Evolutionary conservation across 768 basidiomycete genomes (phyloP).

Genomic region (Tulasnella sp.): DNA sequence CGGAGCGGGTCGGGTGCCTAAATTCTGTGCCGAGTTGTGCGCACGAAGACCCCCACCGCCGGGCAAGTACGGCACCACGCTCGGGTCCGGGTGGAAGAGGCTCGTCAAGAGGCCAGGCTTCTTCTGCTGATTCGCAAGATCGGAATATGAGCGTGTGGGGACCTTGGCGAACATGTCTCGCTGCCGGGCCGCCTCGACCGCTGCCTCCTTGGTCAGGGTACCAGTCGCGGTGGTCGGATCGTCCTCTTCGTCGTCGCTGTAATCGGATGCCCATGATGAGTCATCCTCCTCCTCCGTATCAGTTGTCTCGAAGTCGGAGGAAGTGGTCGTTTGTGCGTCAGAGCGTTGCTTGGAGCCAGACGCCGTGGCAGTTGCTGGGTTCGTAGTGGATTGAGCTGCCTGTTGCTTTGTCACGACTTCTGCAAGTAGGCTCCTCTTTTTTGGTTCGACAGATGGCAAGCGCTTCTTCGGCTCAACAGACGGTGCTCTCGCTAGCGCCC

Average conservation of each 20-base stretch:
- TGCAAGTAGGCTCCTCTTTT: not conserved
- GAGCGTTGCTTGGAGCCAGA: not conserved
- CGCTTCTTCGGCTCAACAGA: not conserved
- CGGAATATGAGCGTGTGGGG: constrained; percentile 19
- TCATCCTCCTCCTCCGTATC: constrained; percentile 15
- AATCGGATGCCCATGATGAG: constrained; percentile 41
- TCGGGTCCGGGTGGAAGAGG: constrained; percentile 64
- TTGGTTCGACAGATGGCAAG: not conserved
- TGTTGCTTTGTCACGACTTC: no score
- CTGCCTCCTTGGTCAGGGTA: constrained; percentile 36
- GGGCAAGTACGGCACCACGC: constrained; percentile 44
- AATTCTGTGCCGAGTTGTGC: constrained; percentile 18
- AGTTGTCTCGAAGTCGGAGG: constrained; percentile 37
- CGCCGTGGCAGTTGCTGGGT: not conserved
- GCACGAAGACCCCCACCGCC: constrained; percentile 32
- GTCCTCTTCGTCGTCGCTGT: constrained; percentile 30
- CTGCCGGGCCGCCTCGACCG: constrained; percentile 50
- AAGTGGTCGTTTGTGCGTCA: constrained; percentile 22
- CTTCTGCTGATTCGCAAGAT: constrained; percentile 38
- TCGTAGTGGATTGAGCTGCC: no score
- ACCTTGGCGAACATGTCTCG: constrained; percentile 43
- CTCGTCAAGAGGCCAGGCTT: constrained; percentile 52
- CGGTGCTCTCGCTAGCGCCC: not conserved
- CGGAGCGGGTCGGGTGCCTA: constrained; percentile 14
- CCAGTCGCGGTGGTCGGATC: constrained; percentile 25